Evolutionary conservation across 169 alveolate genomes (phyloP).

Genomic region (Perkinsus olseni): DNA sequence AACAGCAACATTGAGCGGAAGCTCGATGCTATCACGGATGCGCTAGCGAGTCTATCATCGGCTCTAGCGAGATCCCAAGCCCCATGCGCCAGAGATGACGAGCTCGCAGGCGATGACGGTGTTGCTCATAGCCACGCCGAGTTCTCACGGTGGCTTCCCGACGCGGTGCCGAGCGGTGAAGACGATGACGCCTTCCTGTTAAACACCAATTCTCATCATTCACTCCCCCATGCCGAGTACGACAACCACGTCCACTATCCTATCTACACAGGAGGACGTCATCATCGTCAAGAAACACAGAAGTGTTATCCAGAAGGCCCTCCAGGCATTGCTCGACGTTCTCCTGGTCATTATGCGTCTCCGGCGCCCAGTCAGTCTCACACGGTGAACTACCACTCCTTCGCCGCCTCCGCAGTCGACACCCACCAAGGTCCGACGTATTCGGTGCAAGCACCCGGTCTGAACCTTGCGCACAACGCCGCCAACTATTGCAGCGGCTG

Average conservation of each 20-base stretch:
- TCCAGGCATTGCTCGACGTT: not conserved
- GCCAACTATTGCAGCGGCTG: not conserved
- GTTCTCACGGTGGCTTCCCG: too few species aligned
- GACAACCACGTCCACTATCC: too few species aligned
- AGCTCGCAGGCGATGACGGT: too few species aligned
- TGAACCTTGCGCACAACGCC: not conserved
- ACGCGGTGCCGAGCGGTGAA: not conserved
- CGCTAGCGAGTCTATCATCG: not conserved
- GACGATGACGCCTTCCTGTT: not conserved
- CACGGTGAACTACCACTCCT: not conserved
- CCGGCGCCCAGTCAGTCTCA: not conserved
- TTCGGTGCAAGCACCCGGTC: not conserved
- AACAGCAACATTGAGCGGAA: not conserved
- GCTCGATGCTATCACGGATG: not conserved
- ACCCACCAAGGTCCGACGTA: not conserved
- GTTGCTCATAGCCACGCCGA: too few species aligned
- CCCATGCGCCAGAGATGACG: not conserved
- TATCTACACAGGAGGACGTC: not conserved
- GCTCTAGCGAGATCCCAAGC: not conserved
- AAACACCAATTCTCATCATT: not conserved
- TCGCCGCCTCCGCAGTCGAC: not conserved
- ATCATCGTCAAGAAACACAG: not conserved
- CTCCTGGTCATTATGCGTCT: not conserved
- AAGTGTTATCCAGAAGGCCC: not conserved
- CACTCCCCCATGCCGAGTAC: too few species aligned